Evolutionary conservation across 345 rosid species (phyloP).

Genomic region (Boechera retrofracta): DNA sequence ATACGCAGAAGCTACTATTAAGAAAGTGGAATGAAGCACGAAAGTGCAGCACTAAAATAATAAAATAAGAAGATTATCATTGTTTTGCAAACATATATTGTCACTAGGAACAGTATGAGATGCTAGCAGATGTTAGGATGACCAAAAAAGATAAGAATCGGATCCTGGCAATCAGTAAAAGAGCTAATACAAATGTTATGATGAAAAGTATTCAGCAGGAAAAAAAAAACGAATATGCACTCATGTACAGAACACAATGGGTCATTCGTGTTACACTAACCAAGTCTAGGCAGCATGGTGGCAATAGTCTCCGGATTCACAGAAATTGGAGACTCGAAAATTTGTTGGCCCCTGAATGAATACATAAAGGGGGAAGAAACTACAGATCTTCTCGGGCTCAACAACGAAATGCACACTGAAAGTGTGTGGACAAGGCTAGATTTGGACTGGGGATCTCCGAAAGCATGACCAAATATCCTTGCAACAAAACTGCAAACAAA

Average conservation of each 20-base stretch:
- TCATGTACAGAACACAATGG: slow-evolving; percentile 16
- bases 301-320: slow-evolving; percentile 83
- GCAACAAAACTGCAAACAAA: slow-evolving; percentile 76
- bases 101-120: slow-evolving; percentile 7
- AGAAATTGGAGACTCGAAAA: slow-evolving; percentile 77
- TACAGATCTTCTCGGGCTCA: slow-evolving; percentile 91
- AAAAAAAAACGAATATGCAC: slow-evolving; percentile 4
- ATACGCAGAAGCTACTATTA: slow-evolving; percentile 24
- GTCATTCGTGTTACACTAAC: slow-evolving; percentile 54
- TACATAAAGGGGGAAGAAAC: slow-evolving; percentile 77
- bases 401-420: slow-evolving; percentile 94
- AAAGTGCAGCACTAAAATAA: background rate
- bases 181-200: slow-evolving; percentile 2
- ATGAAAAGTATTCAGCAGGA: background rate
- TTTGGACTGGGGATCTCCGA: slow-evolving; percentile 88
- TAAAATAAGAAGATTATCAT: slow-evolving; percentile 12
- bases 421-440: slow-evolving; percentile 94
- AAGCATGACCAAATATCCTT: slow-evolving; percentile 89
- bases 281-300: slow-evolving; percentile 97
- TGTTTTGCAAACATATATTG: background rate
- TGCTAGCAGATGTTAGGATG: slow-evolving; percentile 20
- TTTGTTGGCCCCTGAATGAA: slow-evolving; percentile 83
- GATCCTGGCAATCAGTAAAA: slow-evolving; percentile 18
- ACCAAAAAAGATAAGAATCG: slow-evolving; percentile 4
- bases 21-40: slow-evolving; percentile 11